Conservation (phyloP, 75 land plant species). For the Adiantum capillusveneris region DNA sequence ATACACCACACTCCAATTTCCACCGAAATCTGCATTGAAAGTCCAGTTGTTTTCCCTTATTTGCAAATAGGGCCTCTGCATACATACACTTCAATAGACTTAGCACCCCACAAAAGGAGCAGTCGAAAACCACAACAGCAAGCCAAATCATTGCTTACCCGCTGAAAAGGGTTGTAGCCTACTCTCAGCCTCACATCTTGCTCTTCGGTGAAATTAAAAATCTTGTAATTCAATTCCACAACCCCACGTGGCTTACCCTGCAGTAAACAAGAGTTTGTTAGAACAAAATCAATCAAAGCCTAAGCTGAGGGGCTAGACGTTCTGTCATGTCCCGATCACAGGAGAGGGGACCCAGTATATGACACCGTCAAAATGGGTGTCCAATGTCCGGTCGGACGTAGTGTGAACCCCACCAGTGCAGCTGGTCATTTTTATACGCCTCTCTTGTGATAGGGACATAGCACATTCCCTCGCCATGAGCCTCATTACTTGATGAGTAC, state of each 20-base stretch:
- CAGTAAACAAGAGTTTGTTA: conserved; percentile 1
- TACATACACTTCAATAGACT: not conserved
- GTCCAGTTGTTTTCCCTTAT: conserved; percentile 93
- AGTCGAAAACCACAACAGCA: no score
- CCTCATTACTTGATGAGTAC: not conserved
- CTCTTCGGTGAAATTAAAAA: conserved; percentile 60
- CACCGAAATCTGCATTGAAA: conserved; percentile 54
- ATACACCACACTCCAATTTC: conserved; percentile 75
- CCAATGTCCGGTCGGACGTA: no score
- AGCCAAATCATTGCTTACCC: no score
- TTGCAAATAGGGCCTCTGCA: conserved; percentile 79
- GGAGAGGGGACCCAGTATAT: not conserved
- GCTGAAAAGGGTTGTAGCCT: conserved; percentile 65
- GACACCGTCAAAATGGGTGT: no score
- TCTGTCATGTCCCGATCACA: not conserved
- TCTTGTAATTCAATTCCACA: conserved; percentile 64
- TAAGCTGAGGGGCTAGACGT: not conserved
- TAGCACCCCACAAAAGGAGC: not conserved
- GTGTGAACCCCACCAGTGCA: not conserved
- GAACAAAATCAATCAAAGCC: no score
- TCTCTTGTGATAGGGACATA: not conserved
- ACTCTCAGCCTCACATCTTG: conserved; percentile 77
- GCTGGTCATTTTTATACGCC: no score
- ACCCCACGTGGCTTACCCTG: conserved; percentile 60
- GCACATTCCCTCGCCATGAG: not conserved